phyloP scores from a whole-genome alignment of 2,329 filamentous ascomycete genomes.

The Aspergillus sp. region DNA sequence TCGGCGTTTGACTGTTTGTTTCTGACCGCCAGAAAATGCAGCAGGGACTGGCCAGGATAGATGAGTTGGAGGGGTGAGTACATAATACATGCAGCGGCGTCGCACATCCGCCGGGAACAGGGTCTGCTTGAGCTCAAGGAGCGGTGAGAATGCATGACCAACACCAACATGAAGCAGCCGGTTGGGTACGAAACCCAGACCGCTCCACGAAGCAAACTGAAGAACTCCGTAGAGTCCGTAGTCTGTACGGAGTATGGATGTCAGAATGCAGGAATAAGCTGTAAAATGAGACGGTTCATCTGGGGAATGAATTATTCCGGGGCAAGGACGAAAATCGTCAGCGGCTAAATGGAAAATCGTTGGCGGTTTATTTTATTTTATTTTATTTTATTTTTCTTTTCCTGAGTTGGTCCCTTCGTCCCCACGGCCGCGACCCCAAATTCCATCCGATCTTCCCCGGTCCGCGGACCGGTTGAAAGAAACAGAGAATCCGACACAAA shows the following conservation, averaged over 20 bases:
- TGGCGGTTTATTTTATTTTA: background rate
- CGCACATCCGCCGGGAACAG: constrained; percentile 1
- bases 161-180: background rate
- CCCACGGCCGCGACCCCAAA: constrained; percentile 6
- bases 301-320: background rate
- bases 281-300: background rate
- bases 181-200: constrained; percentile 1
- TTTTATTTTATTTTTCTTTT: background rate
- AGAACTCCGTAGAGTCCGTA: too few species aligned
- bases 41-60: background rate
- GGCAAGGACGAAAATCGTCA: background rate
- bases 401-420: background rate
- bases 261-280: too few species aligned
- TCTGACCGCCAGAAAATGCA: constrained; percentile 5
- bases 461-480: constrained; percentile 16
- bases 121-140: background rate
- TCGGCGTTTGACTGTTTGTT: background rate
- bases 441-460: constrained; percentile 25
- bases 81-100: constrained; percentile 4
- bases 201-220: background rate
- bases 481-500: constrained; percentile 5
- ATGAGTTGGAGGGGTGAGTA: background rate
- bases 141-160: constrained; percentile 5
- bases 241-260: too few species aligned
- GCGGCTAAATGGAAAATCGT: background rate